Conservation (phyloP, 768 basidiomycete species). For the Nidularia sp. region DNA sequence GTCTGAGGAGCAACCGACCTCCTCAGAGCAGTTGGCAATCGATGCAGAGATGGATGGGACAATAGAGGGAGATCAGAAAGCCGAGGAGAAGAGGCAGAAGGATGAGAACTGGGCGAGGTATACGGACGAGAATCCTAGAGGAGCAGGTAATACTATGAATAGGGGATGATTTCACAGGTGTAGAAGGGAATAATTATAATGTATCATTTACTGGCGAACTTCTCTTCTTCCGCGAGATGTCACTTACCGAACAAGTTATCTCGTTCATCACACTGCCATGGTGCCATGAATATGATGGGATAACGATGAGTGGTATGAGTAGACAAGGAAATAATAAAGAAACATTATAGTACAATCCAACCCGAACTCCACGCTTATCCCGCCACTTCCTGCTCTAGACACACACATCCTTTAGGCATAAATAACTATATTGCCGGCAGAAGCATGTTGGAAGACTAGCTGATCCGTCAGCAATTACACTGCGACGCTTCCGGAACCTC, state of each 20-base stretch:
- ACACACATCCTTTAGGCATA: too few species aligned
- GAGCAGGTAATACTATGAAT: conserved; percentile 98
- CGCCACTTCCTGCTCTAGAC: neutral
- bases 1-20: conserved; percentile 63
- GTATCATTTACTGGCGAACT: too few species aligned
- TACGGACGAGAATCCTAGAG: conserved; percentile 81
- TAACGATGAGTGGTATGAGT: neutral
- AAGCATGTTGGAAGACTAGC: too few species aligned
- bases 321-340: neutral
- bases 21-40: conserved; percentile 71
- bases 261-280: too few species aligned
- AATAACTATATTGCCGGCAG: too few species aligned
- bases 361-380: neutral
- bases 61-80: conserved; percentile 56
- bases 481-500: conserved; percentile 84
- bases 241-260: too few species aligned
- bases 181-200: conserved; percentile 2
- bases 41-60: conserved; percentile 88
- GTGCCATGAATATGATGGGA: too few species aligned
- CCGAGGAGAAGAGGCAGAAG: conserved; percentile 74
- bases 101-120: conserved; percentile 91
- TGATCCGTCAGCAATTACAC: conserved; percentile 64
- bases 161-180: conserved; percentile 51
- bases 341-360: neutral
- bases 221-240: too few species aligned